phyloP scores from a whole-genome alignment of 2,329 filamentous ascomycete species.

The Colletotrichum paranaense region DNA sequence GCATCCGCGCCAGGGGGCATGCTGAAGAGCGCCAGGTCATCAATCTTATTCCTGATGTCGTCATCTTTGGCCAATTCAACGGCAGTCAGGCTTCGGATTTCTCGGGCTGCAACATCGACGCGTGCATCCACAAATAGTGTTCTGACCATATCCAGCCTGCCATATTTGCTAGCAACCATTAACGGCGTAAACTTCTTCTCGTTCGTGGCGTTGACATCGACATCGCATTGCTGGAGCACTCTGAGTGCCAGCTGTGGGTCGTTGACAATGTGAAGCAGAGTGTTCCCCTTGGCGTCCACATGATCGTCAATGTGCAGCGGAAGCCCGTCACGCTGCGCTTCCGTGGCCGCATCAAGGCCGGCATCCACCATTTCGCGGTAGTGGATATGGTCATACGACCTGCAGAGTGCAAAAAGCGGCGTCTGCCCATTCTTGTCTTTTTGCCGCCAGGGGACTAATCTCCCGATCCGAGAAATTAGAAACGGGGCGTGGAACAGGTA shows the following conservation, averaged over 20 bases:
- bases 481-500: constrained; percentile 93
- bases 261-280: constrained; percentile 93
- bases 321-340: constrained; percentile 79
- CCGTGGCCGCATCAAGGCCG: constrained; percentile 79
- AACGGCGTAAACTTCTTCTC: constrained; percentile 94
- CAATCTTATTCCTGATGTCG: constrained; percentile 94
- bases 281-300: constrained; percentile 92
- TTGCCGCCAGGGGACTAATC: constrained; percentile 86
- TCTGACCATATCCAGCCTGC: constrained; percentile 91
- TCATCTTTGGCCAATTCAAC: constrained; percentile 98
- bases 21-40: constrained; percentile 89
- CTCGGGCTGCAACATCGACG: constrained; percentile 86
- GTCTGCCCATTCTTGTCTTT: constrained; percentile 98
- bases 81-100: constrained; percentile 88
- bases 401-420: constrained; percentile 93
- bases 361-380: constrained; percentile 90
- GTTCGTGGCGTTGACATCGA: constrained; percentile 96
- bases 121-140: constrained; percentile 88
- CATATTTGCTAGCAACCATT: constrained; percentile 99
- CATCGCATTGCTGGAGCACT: constrained; percentile 86
- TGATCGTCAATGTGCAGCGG: constrained; percentile 94
- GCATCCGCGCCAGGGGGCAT: constrained; percentile 78
- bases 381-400: constrained; percentile 92
- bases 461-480: constrained; percentile 81
- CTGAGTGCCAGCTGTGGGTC: constrained; percentile 80